A percentile compares a stretch with the other conserved stretches of the same genome.
These are phyloP conservation scores for Stachybotrys echinatus DNA, from an alignment of 2,329 filamentous ascomycete species.

Conservation along the genomic window DNA sequence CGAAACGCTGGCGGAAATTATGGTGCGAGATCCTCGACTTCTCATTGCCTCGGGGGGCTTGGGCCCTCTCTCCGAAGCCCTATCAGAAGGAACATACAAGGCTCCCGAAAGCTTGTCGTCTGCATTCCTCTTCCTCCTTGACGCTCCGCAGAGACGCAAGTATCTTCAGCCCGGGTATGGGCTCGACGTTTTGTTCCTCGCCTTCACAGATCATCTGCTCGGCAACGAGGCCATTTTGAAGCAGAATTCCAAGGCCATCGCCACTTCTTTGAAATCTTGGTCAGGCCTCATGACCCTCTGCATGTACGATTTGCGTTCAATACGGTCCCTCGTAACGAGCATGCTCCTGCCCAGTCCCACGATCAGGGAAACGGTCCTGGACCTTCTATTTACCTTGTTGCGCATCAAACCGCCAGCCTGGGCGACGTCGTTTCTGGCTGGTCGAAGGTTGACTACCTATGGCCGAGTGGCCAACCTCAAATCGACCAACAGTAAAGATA, in stretches of 20 bases:
- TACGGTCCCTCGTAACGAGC: conserved; percentile 70
- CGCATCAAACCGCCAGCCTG: conserved; percentile 88
- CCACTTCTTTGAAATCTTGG: conserved; percentile 89
- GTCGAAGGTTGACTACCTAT: conserved; percentile 88
- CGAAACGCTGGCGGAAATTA: conserved; percentile 86
- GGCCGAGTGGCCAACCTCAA: conserved; percentile 87
- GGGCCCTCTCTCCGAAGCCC: conserved; percentile 80
- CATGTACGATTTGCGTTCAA: conserved; percentile 80
- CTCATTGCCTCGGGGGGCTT: conserved; percentile 81
- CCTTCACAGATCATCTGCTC: conserved; percentile 78
- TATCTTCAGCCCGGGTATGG: conserved; percentile 86
- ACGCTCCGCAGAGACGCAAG: conserved; percentile 73
- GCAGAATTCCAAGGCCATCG: conserved; percentile 86
- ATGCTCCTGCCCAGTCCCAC: conserved; percentile 51
- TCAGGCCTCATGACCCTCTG: conserved; percentile 83
- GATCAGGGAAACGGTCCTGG: conserved; percentile 73
- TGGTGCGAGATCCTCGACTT: conserved; percentile 78
- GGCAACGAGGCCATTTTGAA: conserved; percentile 62
- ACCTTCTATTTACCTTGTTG: conserved; percentile 73
- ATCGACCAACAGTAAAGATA: conserved; percentile 44
- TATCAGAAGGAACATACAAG: conserved; percentile 87
- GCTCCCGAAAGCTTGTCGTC: conserved; percentile 84
- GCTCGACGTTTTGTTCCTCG: conserved; percentile 81
- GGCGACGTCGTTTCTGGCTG: conserved; percentile 93
- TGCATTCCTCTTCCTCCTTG: conserved; percentile 85